Evolutionary conservation across 768 basidiomycete genomes (phyloP), one percentile per base, ranked within the genome.

Genomic region (Suillus luteus): DNA sequence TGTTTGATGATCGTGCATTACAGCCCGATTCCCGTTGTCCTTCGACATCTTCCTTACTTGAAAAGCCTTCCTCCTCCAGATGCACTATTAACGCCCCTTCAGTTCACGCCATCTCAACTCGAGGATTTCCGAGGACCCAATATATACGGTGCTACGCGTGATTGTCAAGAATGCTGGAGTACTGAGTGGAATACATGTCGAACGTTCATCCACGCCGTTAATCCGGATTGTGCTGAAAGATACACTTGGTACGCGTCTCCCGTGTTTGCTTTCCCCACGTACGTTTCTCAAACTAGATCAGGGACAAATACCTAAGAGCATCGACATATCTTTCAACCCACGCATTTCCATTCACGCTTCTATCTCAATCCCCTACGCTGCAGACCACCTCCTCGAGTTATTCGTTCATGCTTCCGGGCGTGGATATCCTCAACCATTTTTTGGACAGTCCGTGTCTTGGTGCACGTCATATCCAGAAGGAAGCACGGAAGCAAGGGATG

Each of bases 301-400:
- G 94, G 91, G 84, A 88, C 31, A 72, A 76, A 33, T 96, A 92
- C 72, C 78, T 92, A 3, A 82, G 85, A 1, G 86, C 91, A 1
- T 79, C 89, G 9, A 94, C 91, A 0, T 88, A 92, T 71, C 78
- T 94, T 43, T 93, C 93, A 1, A 96, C 95, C 1, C 86, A 96
- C 59, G 91, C 94, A 0, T 98, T 97, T 70, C 93, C 95, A 0
- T 97, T 95, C 0, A 86, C 87, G 8, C 77, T 98, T 24, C 82
- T 98, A 38, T 86, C 86, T 73, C 22, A 81, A 69, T 49, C 54
- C 0, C 86, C 89, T 7, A 80, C 86, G 0, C 79, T 90, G 11
- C 71, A 82, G 35, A 74, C 82, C 15, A 82, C 0, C 75, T 8
- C 82, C 0, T 75, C 81, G 7, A 85, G 89, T 0, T 81, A 27